Conservation (phyloP, 2,329 filamentous ascomycete species). For the Hypomyces rosellus region DNA sequence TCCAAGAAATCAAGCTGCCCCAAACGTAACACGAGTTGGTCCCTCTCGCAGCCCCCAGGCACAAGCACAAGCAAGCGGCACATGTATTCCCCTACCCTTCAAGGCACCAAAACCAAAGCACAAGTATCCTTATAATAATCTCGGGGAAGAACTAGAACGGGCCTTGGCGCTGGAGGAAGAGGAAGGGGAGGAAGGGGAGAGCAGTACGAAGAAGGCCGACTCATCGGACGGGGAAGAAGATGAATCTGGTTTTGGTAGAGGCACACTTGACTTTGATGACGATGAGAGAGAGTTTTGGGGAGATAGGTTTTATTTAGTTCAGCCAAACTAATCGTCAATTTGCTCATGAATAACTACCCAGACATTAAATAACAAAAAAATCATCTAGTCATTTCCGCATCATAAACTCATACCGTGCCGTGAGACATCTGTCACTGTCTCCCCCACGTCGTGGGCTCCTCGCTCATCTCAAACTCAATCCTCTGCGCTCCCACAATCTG, state of each 20-base stretch:
- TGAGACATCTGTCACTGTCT: too few relatives aligned
- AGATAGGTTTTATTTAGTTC: not conserved
- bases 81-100: too few relatives aligned
- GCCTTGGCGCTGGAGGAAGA: not conserved
- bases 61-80: too few relatives aligned
- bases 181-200: not conserved
- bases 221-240: not conserved
- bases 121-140: not conserved
- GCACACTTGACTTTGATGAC: not conserved
- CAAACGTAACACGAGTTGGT: too few relatives aligned
- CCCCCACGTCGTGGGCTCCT: constrained; percentile 24
- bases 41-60: too few relatives aligned
- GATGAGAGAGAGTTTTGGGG: not conserved
- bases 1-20: too few relatives aligned
- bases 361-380: too few relatives aligned
- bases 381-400: not conserved
- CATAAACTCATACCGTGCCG: constrained; percentile 6
- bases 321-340: not conserved
- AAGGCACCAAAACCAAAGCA: too few relatives aligned
- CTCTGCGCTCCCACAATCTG: constrained; percentile 32
- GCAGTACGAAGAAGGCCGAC: not conserved
- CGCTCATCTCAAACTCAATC: constrained; percentile 41
- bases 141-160: not conserved
- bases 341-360: not conserved
- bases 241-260: not conserved